phyloP scores from a whole-genome alignment of 2,329 filamentous ascomycete species.

The Delphinella strobiligena region DNA sequence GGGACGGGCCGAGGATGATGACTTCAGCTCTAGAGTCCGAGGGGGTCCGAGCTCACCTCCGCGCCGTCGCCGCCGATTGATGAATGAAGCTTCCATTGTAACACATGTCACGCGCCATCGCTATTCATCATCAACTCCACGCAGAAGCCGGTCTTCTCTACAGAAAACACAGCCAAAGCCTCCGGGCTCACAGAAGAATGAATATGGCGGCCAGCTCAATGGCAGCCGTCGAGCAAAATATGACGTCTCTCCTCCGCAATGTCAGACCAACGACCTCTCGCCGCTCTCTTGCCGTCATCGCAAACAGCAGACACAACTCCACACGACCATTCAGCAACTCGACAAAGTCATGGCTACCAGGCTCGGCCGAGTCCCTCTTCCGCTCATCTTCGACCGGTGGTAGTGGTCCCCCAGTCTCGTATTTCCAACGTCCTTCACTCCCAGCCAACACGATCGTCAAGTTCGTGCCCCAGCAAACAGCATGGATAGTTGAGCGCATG shows the following conservation, averaged over 20 bases:
- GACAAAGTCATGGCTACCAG: slow-evolving; percentile 14
- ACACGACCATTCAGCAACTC: slow-evolving; percentile 14
- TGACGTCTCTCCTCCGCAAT: slow-evolving; percentile 21
- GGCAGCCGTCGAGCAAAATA: slow-evolving; percentile 1
- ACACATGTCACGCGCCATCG: no score
- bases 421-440: slow-evolving; percentile 42
- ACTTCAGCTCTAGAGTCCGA: no score
- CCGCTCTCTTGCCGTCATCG: slow-evolving; percentile 20
- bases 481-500: slow-evolving; percentile 99
- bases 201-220: background rate
- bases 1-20: no score
- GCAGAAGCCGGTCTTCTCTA: no score
- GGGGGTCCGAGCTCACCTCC: background rate
- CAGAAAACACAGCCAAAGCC: no score
- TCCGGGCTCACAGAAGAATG: background rate
- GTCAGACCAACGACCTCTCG: slow-evolving; percentile 22
- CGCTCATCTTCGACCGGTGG: slow-evolving; percentile 15
- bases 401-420: slow-evolving; percentile 19
- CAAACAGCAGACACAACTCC: slow-evolving; percentile 19
- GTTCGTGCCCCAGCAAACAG: slow-evolving; percentile 98
- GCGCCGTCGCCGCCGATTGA: background rate
- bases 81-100: background rate
- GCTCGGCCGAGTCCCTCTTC: slow-evolving; percentile 22
- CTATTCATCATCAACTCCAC: no score
- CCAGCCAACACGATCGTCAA: slow-evolving; percentile 91